phyloP scores from a whole-genome alignment of 1,284 basidiomycete genomes.

The Crepidotus sp. region DNA sequence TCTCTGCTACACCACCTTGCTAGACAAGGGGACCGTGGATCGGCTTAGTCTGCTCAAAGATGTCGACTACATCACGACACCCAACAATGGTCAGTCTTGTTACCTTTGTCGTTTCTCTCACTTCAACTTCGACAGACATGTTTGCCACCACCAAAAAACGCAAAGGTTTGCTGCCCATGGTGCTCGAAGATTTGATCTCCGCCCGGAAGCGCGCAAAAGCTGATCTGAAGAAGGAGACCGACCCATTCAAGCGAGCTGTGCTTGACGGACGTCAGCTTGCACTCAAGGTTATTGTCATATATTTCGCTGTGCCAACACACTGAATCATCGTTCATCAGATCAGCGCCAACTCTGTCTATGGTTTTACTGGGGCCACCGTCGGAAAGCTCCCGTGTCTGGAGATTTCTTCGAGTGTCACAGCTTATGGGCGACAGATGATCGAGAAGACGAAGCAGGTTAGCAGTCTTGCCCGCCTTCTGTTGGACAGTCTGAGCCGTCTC shows the following conservation, averaged over 20 bases:
- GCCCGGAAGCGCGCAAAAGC: constrained; percentile 90
- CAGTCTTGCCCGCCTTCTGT: constrained; percentile 8
- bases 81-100: constrained; percentile 71
- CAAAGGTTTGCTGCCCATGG: constrained; percentile 84
- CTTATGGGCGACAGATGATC: constrained; percentile 96
- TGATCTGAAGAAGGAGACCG: constrained; percentile 90
- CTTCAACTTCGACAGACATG: constrained; percentile 48
- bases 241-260: constrained; percentile 92
- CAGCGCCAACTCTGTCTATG: constrained; percentile 95
- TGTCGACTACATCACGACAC: constrained; percentile 84
- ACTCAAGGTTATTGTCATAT: constrained; percentile 60
- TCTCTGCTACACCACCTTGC: constrained; percentile 87
- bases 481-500: not conserved
- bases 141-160: constrained; percentile 69
- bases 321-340: constrained; percentile 43
- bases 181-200: constrained; percentile 85
- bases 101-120: not conserved
- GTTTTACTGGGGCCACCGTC: constrained; percentile 92
- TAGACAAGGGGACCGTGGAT: constrained; percentile 73
- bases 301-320: not conserved
- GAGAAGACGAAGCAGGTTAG: constrained; percentile 83
- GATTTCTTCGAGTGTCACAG: constrained; percentile 88
- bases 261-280: constrained; percentile 92
- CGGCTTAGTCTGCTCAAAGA: constrained; percentile 71
- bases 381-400: constrained; percentile 90